These are phyloP conservation scores for Polyplosphaeria fusca DNA, from an alignment of 495 filamentous ascomycete genomes.

Conservation along the genomic window DNA sequence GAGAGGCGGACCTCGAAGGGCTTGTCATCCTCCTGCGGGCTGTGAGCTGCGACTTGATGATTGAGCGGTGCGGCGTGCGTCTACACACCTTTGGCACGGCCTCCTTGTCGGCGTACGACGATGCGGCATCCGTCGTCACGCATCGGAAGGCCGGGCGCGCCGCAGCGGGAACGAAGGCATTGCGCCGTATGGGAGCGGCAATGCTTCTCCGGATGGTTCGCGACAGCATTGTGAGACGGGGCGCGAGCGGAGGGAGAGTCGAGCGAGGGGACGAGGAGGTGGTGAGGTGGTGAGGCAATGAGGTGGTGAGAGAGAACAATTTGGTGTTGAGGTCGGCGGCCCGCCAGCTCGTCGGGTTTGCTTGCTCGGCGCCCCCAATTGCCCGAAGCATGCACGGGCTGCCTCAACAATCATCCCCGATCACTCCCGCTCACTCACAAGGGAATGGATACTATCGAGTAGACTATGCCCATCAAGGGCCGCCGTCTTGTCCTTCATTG, in stretches of 20 bases:
- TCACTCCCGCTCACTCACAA: no score
- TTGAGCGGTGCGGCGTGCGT: no score
- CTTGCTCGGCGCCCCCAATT: no score
- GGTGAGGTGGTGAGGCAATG: background rate
- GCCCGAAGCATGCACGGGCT: no score
- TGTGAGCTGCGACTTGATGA: slow-evolving; percentile 7
- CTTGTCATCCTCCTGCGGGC: slow-evolving; percentile 79
- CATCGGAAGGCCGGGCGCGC: slow-evolving; percentile 54
- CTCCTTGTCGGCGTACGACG: slow-evolving; percentile 80
- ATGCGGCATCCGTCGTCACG: slow-evolving; percentile 93
- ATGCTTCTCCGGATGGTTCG: slow-evolving; percentile 38
- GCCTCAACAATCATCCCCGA: no score
- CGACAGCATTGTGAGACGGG: slow-evolving; percentile 41
- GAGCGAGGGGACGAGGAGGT: slow-evolving; percentile 11
- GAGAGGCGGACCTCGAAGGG: slow-evolving; percentile 88
- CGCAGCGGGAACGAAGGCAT: slow-evolving; percentile 54
- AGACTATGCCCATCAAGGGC: no score
- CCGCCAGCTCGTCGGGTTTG: slow-evolving; percentile 8
- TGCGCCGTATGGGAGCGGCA: slow-evolving; percentile 53
- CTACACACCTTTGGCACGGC: slow-evolving; percentile 63
- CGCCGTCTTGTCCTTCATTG: no score
- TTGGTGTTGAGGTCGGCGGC: slow-evolving; percentile 21
- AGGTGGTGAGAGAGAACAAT: background rate
- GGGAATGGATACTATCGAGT: no score
- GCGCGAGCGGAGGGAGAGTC: background rate